Base-by-base conservation (phyloP, 2,329 filamentous ascomycete species). In the Penicillium thymicola region DNA sequence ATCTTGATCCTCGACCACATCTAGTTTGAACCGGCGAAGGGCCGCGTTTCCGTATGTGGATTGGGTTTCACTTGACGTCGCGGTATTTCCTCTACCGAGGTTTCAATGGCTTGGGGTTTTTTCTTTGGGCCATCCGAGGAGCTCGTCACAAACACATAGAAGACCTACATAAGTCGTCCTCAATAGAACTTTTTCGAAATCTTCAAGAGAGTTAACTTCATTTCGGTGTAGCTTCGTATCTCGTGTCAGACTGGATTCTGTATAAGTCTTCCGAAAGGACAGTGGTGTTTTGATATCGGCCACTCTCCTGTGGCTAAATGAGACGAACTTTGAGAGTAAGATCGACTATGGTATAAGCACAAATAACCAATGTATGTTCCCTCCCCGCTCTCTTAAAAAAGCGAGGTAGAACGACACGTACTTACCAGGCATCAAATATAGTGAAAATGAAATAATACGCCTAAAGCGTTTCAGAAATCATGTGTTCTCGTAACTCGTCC, bases 401-500 rank as follows among this genome's bases (percentile, higher is more conserved):
- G 7, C 8, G 23, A 42, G 21, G 40, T 14, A 27, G 41, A n/a
- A 14, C 23, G 9, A 27, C 16, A 43, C 16, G 1, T 27, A 27
- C 14, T 43, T 27, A 43, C 9, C 23, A n/a, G 40, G n/a, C n/a
- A 43, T n/a, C 23, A n/a, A 43, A 16, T 42, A n/a, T 4, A 43
- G 9, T 27, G 41, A 6, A 28, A 42, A 27, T 42, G 18, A 8
- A 21, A 25, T 44, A 21, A 27, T 16, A 32, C 28, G 5, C 11
- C 7, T 10, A 8, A 18, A 11, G 27, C 50, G 43, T 38, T 25
- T 5, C 42, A n/a, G 16, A 47, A 43, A 49, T 64, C 61, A 57
- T 51, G 54, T 48, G 46, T 60, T 58, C 41, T 58, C 51, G 38
- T 62, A 51, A 62, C 23, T 48, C 51, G 38, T 57, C 40, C 47